A percentile compares a stretch with the other conserved stretches of the same genome.
phyloP scores from a whole-genome alignment of 164 flowering plant species.

The Tinospora cordifolia region DNA sequence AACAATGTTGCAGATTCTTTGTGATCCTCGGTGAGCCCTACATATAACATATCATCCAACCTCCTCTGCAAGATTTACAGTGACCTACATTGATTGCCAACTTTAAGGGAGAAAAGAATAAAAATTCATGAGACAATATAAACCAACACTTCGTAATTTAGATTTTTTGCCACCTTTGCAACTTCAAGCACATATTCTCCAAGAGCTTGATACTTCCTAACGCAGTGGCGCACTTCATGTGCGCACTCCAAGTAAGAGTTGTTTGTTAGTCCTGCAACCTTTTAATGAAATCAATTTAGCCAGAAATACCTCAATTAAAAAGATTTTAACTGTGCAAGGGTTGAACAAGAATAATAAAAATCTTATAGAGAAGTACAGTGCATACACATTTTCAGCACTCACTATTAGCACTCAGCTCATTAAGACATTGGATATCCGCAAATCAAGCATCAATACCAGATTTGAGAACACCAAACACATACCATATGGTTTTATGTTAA shows the following conservation, averaged over 20 bases:
- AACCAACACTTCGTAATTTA: background rate
- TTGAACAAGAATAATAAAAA: background rate
- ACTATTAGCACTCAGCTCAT: too few relatives aligned
- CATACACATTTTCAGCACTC: too few relatives aligned
- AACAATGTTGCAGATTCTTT: constrained; percentile 84
- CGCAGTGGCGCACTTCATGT: constrained; percentile 83
- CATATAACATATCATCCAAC: constrained; percentile 83
- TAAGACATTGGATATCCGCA: too few relatives aligned
- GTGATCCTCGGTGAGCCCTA: constrained; percentile 93
- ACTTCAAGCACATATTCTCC: constrained; percentile 80
- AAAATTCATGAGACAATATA: constrained; percentile 10
- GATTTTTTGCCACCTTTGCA: constrained; percentile 81
- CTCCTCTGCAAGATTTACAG: constrained; percentile 73
- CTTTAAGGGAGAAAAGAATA: constrained; percentile 13
- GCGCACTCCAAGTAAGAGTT: constrained; percentile 62
- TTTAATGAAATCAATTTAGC: constrained; percentile 14
- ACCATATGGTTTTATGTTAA: too few relatives aligned
- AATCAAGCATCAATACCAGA: too few relatives aligned
- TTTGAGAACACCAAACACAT: too few relatives aligned
- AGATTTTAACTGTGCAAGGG: constrained; percentile 1
- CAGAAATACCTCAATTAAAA: constrained; percentile 5
- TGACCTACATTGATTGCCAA: constrained; percentile 26
- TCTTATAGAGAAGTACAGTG: too few relatives aligned
- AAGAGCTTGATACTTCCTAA: constrained; percentile 50
- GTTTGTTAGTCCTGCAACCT: constrained; percentile 97